Base-by-base conservation (phyloP, 208 protist genomes). In the Tetramitus jugosus region DNA sequence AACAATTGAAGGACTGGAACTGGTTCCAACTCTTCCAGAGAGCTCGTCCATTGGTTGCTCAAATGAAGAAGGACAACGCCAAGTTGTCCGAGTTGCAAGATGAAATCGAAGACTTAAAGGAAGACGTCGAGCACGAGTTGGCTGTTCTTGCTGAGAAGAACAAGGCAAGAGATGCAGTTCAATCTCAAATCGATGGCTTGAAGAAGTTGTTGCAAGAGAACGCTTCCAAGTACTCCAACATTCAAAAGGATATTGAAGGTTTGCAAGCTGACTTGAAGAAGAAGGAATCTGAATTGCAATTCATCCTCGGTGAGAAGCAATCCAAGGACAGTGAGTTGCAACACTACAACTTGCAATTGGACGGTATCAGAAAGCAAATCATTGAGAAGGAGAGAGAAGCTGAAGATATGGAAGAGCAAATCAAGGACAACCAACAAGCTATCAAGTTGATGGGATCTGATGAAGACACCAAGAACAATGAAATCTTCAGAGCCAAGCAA, bases 21-120 rank as follows among this genome's bases (percentile, higher is more conserved):
- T 82, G 79, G 71, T 60, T 23, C 26, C 1, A 85, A 77, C 80
- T 93, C 14, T 92, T 86, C 81, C 69, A 64, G 53, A 86, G 86
- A 46, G 77, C 85, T 52, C 49, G 84, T 49, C 87, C 87, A 42
- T 76, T 89, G 40, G 52, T 90, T 35, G 52, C 17, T n/a, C 8
- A 39, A 68, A 17, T 80, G 76, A 56, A 45, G 29, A 81, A 76
- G 43, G 64, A 82, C 31, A 78, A 86, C n/a, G n/a, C n/a, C 29
- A 77, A 86, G 39, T 75, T 80, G 64, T 17, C 61, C 42, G 46
- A 75, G 60, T 29, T 60, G 29, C 33, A 52, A 45, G 29, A 62
- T 10, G 8, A 62, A 33, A 33, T 62, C 4, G 3, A 3, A 33
- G 56, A 87, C 29, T 75, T 89, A 62, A 81, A 87, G 71, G 81